phyloP scores from a whole-genome alignment of 192 early-diverging fungal genomes.

The Coemansia aciculifera region DNA sequence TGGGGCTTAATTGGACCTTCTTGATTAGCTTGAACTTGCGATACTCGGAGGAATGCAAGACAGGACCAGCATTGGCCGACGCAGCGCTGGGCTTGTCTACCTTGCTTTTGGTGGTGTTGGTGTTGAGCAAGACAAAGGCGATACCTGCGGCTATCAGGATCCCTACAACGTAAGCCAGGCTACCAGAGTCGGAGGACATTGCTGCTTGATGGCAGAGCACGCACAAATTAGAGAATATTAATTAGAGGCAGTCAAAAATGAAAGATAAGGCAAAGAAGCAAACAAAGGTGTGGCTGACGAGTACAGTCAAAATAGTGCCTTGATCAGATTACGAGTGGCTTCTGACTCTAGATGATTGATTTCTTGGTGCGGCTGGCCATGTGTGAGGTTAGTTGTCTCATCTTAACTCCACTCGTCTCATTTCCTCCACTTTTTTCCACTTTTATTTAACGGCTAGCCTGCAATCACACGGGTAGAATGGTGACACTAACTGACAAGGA shows the following conservation, averaged over 20 bases:
- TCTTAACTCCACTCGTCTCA: not conserved
- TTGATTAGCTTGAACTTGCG: slow-evolving; percentile 75
- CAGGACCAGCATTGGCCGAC: slow-evolving; percentile 31
- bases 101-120: slow-evolving; percentile 6
- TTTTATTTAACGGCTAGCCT: not conserved
- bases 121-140: slow-evolving; percentile 31
- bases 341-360: not conserved
- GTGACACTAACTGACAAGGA: slow-evolving; percentile 55
- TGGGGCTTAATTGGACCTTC: slow-evolving; percentile 75
- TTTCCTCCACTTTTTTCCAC: not conserved
- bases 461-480: slow-evolving; percentile 17
- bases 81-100: slow-evolving; percentile 6
- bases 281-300: not conserved
- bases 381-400: not conserved
- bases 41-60: slow-evolving; percentile 69
- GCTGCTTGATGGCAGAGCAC: slow-evolving; percentile 1
- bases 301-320: not conserved
- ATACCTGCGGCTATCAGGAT: slow-evolving; percentile 41
- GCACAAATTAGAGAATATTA: slow-evolving; percentile 3
- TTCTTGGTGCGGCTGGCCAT: not conserved
- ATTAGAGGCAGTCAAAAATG: not conserved
- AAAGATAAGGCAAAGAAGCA: too few species aligned
- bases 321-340: not conserved
- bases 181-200: slow-evolving; percentile 21
- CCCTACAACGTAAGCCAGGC: slow-evolving; percentile 30